Conservation (phyloP, 768 basidiomycete genomes). For the Hirschioporus abietinus region DNA sequence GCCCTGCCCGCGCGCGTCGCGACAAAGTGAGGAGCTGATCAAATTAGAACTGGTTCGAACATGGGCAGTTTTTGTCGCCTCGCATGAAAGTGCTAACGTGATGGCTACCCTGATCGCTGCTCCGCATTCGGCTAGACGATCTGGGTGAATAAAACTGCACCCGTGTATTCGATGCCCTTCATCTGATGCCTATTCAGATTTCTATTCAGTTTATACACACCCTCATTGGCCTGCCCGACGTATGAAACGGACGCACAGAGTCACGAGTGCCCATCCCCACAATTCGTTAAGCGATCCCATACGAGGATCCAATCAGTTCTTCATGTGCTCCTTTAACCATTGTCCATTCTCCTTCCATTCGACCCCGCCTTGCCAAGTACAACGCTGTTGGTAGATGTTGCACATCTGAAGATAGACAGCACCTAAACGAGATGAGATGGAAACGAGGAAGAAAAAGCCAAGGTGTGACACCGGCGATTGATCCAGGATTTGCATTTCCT, state of each 20-base stretch:
- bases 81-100: slow-evolving; percentile 1
- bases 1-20: not conserved
- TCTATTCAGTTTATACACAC: not conserved
- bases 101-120: not conserved
- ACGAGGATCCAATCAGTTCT: not conserved
- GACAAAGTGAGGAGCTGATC: not conserved
- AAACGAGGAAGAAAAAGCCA: not conserved
- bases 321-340: not conserved
- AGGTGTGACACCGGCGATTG: not conserved
- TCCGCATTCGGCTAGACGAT: not conserved
- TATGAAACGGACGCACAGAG: not conserved
- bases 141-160: not conserved
- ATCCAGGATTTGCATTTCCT: not conserved
- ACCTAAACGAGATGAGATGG: not conserved
- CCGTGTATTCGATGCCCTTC: not conserved
- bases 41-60: not conserved
- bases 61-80: slow-evolving; percentile 15
- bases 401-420: too few species aligned
- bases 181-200: not conserved
- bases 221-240: not conserved
- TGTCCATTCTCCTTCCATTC: too few species aligned
- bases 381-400: too few species aligned
- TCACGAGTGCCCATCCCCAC: not conserved
- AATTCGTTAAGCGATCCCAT: not conserved
- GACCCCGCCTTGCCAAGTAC: too few species aligned